Evolutionary conservation across 805 yeast genomes (phyloP), one percentile per base, ranked within the genome.

Genomic region (Zygotorulaspora danielsina): DNA sequence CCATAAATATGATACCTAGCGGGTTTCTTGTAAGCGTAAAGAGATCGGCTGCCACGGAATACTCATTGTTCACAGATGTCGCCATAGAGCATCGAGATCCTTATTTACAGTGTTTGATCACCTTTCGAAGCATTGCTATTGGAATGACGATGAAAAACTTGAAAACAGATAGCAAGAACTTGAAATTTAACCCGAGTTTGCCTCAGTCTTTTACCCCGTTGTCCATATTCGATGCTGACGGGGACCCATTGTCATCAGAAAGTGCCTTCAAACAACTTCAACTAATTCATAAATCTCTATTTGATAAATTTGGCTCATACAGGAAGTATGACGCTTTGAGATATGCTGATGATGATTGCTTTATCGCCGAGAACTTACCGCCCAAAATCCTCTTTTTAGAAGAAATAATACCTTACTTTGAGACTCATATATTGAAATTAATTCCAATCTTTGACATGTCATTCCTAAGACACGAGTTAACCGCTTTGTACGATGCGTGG

Each of bases 51-150:
- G 42, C 51, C 12, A 45, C 52, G 6, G 37, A 49, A 36, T 50
- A 50, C 38, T 39, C 55, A 1, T 41, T 52, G 3, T 50, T 56
- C 32, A 48, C 56, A 3, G 54, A 57, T 36, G 33, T 44, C 16
- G 50, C 59, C 6, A 54, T 55, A 21, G 49, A 45, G 19, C 54
- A 52, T 22, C 47, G 63, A 10, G 65, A 60, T 37, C 49, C 53
- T 3, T 59, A 55, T 35, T 39, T 59, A 38, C 46, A 47, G 25
- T 33, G 42, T 9, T 37, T 56, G 34, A 38, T 45, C 1, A 36
- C 50, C 12, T 56, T 54, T 28, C 39, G 60, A 25, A 41, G 45
- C 27, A 48, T 54, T 13, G 55, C 59, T 2, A 45, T 56, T 3
- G 44, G 46, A 6, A 50, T 44, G 42, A 51, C 53, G 10, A 46